Evolutionary conservation across 805 yeast genomes (phyloP).

Genomic region (Hanseniaspora nectarophila): DNA sequence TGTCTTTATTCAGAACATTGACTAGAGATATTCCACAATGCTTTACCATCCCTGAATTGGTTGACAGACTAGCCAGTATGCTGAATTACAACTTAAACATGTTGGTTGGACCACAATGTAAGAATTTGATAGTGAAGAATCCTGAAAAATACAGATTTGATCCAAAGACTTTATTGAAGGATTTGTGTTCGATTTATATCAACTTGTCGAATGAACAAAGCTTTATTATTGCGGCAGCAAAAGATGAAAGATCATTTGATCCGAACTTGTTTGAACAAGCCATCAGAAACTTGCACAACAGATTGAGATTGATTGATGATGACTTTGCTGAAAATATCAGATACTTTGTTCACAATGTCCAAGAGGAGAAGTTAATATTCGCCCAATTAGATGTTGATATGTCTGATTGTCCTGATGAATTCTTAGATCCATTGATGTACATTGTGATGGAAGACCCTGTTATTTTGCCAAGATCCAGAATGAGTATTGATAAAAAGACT

Average conservation of each 20-base stretch:
- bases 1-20: constrained; percentile 64
- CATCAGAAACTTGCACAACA: constrained; percentile 44
- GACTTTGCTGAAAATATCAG: constrained; percentile 40
- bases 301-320: constrained; percentile 43
- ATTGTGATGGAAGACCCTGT: constrained; percentile 95
- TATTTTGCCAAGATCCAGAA: constrained; percentile 73
- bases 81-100: constrained; percentile 80
- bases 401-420: constrained; percentile 94
- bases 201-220: constrained; percentile 53
- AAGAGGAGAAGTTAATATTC: constrained; percentile 44
- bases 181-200: constrained; percentile 61
- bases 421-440: constrained; percentile 91
- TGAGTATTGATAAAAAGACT: constrained; percentile 79
- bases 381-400: constrained; percentile 77
- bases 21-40: constrained; percentile 79
- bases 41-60: constrained; percentile 77
- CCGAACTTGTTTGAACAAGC: constrained; percentile 60
- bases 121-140: constrained; percentile 69
- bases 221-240: constrained; percentile 69
- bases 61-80: constrained; percentile 92
- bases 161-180: constrained; percentile 59
- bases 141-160: constrained; percentile 77
- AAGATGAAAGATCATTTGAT: constrained; percentile 84
- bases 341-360: constrained; percentile 55
- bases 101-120: constrained; percentile 91